These are phyloP conservation scores for Ampelocalamus luodianensis DNA, from an alignment of 176 grass and related monocot genomes.

Conservation along the genomic window DNA sequence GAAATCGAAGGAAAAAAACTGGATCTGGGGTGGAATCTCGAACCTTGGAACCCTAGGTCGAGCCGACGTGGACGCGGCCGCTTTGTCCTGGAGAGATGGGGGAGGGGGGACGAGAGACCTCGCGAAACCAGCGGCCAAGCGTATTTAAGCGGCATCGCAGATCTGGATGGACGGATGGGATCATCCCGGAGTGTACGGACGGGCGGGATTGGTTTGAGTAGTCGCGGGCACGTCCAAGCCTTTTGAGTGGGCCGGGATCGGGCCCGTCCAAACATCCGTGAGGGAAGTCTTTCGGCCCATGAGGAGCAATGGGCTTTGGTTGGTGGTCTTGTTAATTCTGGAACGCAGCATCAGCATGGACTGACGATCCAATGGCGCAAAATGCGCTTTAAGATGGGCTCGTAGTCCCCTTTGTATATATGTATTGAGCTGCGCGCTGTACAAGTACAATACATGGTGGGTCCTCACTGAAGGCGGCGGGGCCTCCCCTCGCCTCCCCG, in stretches of 20 bases:
- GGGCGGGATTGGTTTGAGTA: not conserved
- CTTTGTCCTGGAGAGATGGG: not conserved
- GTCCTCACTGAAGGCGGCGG: too few relatives aligned
- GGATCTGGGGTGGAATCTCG: not conserved
- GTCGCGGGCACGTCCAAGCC: not conserved
- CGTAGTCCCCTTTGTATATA: too few relatives aligned
- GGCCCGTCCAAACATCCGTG: not conserved
- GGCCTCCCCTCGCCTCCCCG: too few relatives aligned
- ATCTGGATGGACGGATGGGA: not conserved
- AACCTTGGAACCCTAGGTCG: conserved; percentile 40
- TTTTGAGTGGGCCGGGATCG: not conserved
- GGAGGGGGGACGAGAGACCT: too few relatives aligned
- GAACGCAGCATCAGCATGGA: too few relatives aligned
- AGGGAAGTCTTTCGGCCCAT: too few relatives aligned
- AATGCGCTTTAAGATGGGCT: too few relatives aligned
- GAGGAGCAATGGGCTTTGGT: too few relatives aligned
- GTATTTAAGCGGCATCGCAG: not conserved
- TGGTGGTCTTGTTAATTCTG: too few relatives aligned
- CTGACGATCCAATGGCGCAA: too few relatives aligned
- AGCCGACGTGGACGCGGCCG: not conserved
- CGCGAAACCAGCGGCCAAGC: not conserved
- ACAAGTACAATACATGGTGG: too few relatives aligned
- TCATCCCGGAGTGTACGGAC: not conserved
- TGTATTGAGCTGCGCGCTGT: too few relatives aligned
- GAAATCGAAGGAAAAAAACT: not conserved